These are phyloP conservation scores for Opeltia flavorubescens DNA, from an alignment of 495 filamentous ascomycete species.

Conservation along the genomic window DNA sequence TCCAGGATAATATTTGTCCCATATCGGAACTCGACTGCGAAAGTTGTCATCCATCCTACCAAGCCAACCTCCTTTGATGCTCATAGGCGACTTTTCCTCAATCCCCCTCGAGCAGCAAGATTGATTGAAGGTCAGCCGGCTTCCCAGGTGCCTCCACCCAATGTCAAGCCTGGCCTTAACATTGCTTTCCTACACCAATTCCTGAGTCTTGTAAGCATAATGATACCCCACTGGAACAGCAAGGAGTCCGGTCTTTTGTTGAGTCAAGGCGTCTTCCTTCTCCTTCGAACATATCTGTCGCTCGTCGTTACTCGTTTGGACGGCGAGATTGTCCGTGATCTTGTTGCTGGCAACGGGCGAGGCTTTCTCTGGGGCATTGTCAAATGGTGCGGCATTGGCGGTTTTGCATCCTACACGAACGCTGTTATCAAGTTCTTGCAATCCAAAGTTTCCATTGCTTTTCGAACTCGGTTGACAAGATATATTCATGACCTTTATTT, in stretches of 20 bases:
- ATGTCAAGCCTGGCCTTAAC: constrained; percentile 86
- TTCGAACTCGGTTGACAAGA: constrained; percentile 86
- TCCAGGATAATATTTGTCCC: constrained; percentile 89
- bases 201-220: constrained; percentile 85
- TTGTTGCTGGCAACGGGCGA: constrained; percentile 85
- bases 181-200: constrained; percentile 98
- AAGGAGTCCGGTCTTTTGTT: constrained; percentile 86
- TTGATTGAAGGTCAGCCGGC: constrained; percentile 49
- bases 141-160: constrained; percentile 62
- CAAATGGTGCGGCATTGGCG: constrained; percentile 65
- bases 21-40: constrained; percentile 68
- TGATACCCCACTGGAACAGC: constrained; percentile 88
- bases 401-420: constrained; percentile 80
- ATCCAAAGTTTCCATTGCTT: constrained; percentile 94
- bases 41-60: constrained; percentile 85
- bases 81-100: constrained; percentile 83
- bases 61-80: constrained; percentile 92
- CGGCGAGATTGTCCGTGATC: constrained; percentile 88
- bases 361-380: constrained; percentile 77
- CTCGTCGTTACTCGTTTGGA: constrained; percentile 85
- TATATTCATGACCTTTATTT: constrained; percentile 98
- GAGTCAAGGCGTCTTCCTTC: constrained; percentile 52
- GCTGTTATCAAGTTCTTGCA: constrained; percentile 98
- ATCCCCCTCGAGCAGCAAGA: constrained; percentile 67
- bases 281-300: constrained; percentile 87